A percentile compares a stretch with the other conserved stretches of the same genome.
These are phyloP conservation scores for Vachellia collinsii DNA, from an alignment of 306 rosid species.

Conservation along the genomic window DNA sequence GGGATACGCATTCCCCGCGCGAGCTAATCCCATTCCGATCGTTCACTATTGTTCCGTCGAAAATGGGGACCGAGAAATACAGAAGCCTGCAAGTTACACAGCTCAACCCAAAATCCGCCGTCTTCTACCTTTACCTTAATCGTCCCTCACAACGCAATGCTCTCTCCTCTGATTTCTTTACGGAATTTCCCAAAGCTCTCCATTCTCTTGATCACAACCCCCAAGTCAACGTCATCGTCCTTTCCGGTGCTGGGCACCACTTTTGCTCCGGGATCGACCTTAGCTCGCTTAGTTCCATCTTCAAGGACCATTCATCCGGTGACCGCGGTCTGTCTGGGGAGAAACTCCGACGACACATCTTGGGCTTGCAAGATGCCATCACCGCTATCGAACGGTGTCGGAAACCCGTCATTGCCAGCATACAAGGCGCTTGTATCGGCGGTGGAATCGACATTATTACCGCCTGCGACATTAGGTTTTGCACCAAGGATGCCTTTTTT, in stretches of 20 bases:
- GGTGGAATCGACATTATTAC: slow-evolving; percentile 76
- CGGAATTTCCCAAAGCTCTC: slow-evolving; percentile 73
- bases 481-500: slow-evolving; percentile 74
- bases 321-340: slow-evolving; percentile 64
- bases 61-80: not conserved
- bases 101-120: slow-evolving; percentile 51
- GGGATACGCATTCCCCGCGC: too few relatives aligned
- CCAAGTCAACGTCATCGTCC: slow-evolving; percentile 63
- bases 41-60: too few relatives aligned
- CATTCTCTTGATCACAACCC: slow-evolving; percentile 64
- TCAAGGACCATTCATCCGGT: slow-evolving; percentile 3
- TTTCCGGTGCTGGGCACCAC: slow-evolving; percentile 68
- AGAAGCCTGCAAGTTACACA: slow-evolving; percentile 55
- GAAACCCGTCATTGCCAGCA: slow-evolving; percentile 77
- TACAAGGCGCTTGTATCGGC: slow-evolving; percentile 84
- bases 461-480: slow-evolving; percentile 82
- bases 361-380: slow-evolving; percentile 67
- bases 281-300: slow-evolving; percentile 34
- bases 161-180: slow-evolving; percentile 65
- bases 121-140: slow-evolving; percentile 58
- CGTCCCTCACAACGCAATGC: slow-evolving; percentile 72
- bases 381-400: slow-evolving; percentile 84
- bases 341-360: slow-evolving; percentile 66
- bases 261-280: slow-evolving; percentile 92
- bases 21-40: too few relatives aligned